These are phyloP conservation scores for Umbelopsis sp. DNA, from an alignment of 371 early-diverging fungal genomes.

Conservation along the genomic window DNA sequence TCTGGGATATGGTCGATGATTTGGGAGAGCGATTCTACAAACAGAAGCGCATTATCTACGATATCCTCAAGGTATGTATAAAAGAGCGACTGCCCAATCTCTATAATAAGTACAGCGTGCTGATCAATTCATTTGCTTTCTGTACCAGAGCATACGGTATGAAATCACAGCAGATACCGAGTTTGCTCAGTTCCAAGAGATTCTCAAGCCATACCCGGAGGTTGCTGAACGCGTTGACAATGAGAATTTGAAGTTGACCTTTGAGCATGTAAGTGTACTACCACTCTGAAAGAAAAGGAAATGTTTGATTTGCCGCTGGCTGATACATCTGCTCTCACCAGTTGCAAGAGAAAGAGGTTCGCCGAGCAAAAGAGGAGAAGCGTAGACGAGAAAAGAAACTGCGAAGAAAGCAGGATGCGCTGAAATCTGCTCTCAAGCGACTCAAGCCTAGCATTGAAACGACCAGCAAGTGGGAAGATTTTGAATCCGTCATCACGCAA, in stretches of 20 bases:
- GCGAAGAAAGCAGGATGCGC: slow-evolving; percentile 74
- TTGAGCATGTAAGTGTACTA: slow-evolving; percentile 23
- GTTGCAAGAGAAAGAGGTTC: slow-evolving; percentile 59
- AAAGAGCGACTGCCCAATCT: slow-evolving; percentile 30
- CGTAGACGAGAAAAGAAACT: slow-evolving; percentile 70
- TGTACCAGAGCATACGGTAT: slow-evolving; percentile 47
- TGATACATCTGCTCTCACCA: slow-evolving; percentile 14
- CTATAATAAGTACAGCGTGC: background rate
- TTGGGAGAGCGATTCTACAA: slow-evolving; percentile 77
- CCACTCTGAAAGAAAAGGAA: background rate
- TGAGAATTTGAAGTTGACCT: slow-evolving; percentile 45
- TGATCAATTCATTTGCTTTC: slow-evolving; percentile 20
- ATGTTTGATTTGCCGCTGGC: too few relatives aligned
- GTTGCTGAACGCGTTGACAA: slow-evolving; percentile 25
- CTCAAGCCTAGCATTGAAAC: slow-evolving; percentile 62
- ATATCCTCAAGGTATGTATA: slow-evolving; percentile 48
- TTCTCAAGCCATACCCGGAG: slow-evolving; percentile 37
- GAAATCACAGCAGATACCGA: slow-evolving; percentile 56
- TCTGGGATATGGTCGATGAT: slow-evolving; percentile 87
- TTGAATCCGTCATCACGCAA: slow-evolving; percentile 57
- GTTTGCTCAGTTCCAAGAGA: slow-evolving; percentile 49
- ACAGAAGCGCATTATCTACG: slow-evolving; percentile 71
- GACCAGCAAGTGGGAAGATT: slow-evolving; percentile 72
- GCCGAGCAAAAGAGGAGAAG: slow-evolving; percentile 72
- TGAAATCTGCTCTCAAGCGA: slow-evolving; percentile 72